Base-by-base conservation (phyloP, 345 rosid genomes). In the Heritiera fomes region DNA sequence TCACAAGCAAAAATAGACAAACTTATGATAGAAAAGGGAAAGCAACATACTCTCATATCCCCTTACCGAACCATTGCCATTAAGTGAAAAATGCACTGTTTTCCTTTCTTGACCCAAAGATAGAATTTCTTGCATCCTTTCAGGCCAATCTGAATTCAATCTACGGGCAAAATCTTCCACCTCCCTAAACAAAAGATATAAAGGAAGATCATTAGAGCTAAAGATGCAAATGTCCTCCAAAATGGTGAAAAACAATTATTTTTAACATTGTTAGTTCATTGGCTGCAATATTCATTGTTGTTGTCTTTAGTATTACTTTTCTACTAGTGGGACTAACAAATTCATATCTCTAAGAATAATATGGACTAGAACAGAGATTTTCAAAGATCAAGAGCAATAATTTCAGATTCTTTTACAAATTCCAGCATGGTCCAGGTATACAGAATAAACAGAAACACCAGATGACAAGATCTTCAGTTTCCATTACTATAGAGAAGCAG, bases 121-220 rank as follows among this genome's bases (percentile, higher is more conserved):
- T 38, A 84, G 82, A 65, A 93, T 88, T 84, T 91, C 92, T 79
- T 88, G 90, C 87, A 89, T 89, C 80, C 94, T 88, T 79, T 88
- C 91, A 10, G 92, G 92, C 94, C 95, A 93, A 76, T 87, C 92
- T 40, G 98, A 89, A 88, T 93, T 90, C 79, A 91, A 86, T 87
- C 98, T 88, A 34, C 94, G 86, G 45, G 97, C 98, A 90, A 93
- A 95, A 78, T 93, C 98, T 82, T 88, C 98, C 32, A 93, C 97
- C 85, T 94, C 98, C 84, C 98, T 94, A 78, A 40, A 71, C 40
- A 34, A 59, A 68, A 78, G 47, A 32, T 30, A 38, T 47, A 60
- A 50, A 71, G 8, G 17, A 50, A 62, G 59, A 49, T 49, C 23
- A 49, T 62, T 49, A 17, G 30, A 14, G 8, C 14, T 28, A 34